A percentile compares a stretch with the other conserved stretches of the same genome.
phyloP scores from a whole-genome alignment of 2,329 filamentous ascomycete genomes.

The Fonsecaea pugnacius region DNA sequence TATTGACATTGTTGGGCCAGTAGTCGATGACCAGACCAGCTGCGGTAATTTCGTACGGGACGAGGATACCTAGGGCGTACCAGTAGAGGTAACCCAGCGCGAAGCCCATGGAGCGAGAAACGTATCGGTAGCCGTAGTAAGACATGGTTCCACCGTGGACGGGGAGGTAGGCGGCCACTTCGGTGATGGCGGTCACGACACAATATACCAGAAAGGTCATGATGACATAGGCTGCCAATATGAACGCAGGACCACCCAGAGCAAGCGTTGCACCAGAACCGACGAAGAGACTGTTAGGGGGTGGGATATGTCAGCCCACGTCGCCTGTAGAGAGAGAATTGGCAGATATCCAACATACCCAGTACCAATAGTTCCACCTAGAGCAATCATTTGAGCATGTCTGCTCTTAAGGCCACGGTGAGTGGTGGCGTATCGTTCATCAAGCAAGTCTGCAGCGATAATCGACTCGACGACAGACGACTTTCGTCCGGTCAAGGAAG shows the following conservation, averaged over 20 bases:
- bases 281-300: constrained; percentile 33
- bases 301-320: constrained; percentile 4
- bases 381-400: constrained; percentile 47
- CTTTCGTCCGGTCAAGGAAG: constrained; percentile 24
- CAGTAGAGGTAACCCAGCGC: constrained; percentile 54
- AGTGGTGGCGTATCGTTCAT: constrained; percentile 47
- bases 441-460: constrained; percentile 47
- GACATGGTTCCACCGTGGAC: constrained; percentile 52
- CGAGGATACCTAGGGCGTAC: constrained; percentile 53
- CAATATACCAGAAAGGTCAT: constrained; percentile 54
- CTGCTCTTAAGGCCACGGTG: constrained; percentile 50
- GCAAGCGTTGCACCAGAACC: constrained; percentile 34
- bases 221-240: constrained; percentile 36
- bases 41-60: constrained; percentile 66
- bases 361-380: constrained; percentile 37
- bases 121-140: constrained; percentile 51
- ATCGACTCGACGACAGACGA: constrained; percentile 38
- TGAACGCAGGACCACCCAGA: constrained; percentile 35
- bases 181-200: constrained; percentile 53
- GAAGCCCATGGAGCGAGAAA: constrained; percentile 49
- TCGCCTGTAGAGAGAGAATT: background rate
- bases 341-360: constrained; percentile 22
- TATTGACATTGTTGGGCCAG: constrained; percentile 56
- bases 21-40: constrained; percentile 68
- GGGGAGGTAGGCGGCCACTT: constrained; percentile 50